Percentiles rank a stretch among this genome's conserved stretches.
These are phyloP conservation scores for Helianthus annuus DNA, from an alignment of 129 eudicot species.

Conservation along the genomic window DNA sequence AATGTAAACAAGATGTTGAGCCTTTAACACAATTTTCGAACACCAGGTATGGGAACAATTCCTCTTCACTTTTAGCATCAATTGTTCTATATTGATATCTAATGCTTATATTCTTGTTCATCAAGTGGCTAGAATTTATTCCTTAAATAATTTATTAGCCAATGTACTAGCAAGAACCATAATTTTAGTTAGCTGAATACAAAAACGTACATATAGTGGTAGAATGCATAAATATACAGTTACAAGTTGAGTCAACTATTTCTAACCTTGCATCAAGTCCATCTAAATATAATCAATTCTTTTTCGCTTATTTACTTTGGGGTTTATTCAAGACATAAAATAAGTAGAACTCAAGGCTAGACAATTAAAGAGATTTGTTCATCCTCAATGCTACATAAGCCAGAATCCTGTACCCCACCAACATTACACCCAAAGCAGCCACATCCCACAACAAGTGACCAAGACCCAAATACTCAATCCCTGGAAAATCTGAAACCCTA, in stretches of 20 bases:
- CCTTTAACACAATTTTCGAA: not conserved
- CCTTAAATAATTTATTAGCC: not conserved
- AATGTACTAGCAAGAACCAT: not conserved
- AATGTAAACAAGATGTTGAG: not conserved
- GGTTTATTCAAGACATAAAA: conserved; percentile 21
- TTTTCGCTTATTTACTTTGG: conserved; percentile 20
- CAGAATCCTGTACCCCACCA: conserved; percentile 76
- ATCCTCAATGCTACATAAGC: conserved; percentile 86
- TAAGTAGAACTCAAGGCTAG: not conserved
- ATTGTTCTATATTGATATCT: not conserved
- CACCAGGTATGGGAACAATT: not conserved
- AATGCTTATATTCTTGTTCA: conserved; percentile 10
- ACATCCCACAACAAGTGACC: conserved; percentile 62
- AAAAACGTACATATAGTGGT: conserved; percentile 14
- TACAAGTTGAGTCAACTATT: conserved; percentile 17
- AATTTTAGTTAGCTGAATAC: not conserved
- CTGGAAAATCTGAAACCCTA: conserved; percentile 69
- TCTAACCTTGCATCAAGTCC: conserved; percentile 27
- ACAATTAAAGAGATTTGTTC: conserved; percentile 44
- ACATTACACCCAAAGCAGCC: conserved; percentile 73
- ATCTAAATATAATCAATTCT: not conserved
- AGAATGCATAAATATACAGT: conserved; percentile 18
- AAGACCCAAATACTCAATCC: conserved; percentile 58
- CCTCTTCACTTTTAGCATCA: conserved; percentile 11
- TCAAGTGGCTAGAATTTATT: not conserved